These are phyloP conservation scores for Teunomyces lycoperdinae DNA, from an alignment of 805 yeast genomes.

Conservation along the genomic window DNA sequence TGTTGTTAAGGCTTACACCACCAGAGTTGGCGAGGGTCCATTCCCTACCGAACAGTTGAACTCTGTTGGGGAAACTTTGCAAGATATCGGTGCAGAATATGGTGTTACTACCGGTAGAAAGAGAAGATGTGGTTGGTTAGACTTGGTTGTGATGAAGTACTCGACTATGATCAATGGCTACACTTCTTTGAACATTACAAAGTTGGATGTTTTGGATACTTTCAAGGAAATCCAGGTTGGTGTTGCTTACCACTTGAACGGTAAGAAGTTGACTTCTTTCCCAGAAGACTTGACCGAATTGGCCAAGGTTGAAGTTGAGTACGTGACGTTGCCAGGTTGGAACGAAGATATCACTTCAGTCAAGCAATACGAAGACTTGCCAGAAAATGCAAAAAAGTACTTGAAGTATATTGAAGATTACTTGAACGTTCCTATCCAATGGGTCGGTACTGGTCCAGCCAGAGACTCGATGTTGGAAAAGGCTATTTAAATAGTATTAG, in stretches of 20 bases:
- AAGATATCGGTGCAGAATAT: conserved; percentile 87
- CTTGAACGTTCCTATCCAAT: conserved; percentile 78
- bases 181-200: conserved; percentile 91
- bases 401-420: conserved; percentile 82
- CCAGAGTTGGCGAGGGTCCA: conserved; percentile 99
- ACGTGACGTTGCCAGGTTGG: conserved; percentile 95
- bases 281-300: conserved; percentile 86
- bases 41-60: conserved; percentile 98
- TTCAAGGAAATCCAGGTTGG: conserved; percentile 88
- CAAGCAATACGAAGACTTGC: conserved; percentile 71
- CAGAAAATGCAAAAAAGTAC: conserved; percentile 83
- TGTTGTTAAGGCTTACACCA: conserved; percentile 97
- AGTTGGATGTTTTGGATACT: conserved; percentile 89
- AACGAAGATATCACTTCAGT: conserved; percentile 73
- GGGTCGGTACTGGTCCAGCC: conserved; percentile 99
- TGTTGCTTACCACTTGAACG: conserved; percentile 76
- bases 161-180: conserved; percentile 92
- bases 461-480: conserved; percentile 87
- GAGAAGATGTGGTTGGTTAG: conserved; percentile 99
- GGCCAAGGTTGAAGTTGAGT: conserved; percentile 89
- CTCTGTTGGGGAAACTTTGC: conserved; percentile 80
- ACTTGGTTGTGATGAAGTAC: conserved; percentile 89
- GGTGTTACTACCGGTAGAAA: conserved; percentile 99
- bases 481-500: conserved; percentile 11
- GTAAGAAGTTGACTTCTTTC: conserved; percentile 72